Evolutionary conservation across 306 rosid genomes (phyloP), one percentile per base, ranked within the genome.

Genomic region (Ziziphus jujuba): DNA sequence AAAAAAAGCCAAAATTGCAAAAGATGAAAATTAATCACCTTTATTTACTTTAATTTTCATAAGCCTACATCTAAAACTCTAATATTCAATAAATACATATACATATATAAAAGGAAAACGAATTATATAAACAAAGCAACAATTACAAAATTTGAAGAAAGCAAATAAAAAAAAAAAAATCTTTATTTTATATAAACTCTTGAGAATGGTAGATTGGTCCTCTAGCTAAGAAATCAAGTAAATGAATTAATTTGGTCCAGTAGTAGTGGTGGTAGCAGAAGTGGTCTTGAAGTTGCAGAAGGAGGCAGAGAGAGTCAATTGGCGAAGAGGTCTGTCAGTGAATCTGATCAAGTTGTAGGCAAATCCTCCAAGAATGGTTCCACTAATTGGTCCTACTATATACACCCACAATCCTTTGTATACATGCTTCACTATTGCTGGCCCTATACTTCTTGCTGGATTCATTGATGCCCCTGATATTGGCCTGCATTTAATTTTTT

Each of bases 401-500:
- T 78, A 78, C 51, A 67, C 69, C 82, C 82, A 78, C 5, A 78
- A 43, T 22, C 78, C 78, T 72, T 72, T 72, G 43, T 64, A 78
- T 9, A 47, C 58, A 22, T 50, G 66, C 56, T 48, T 73, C 56
- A 85, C 66, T 40, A 90, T 3, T 1, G 96, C 91, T 0, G 95
- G 96, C 51, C 95, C 95, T 51, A 87, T 31, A 63, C 85, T 90
- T 78, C 96, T 76, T 0, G 91, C 88, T 36, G 96, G 96, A 75
- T 90, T 85, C 96, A 90, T 83, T 0, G 91, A 90, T 0, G 78
- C 96, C 59, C 95, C 96, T 20, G 85, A 77, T 16, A 90, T 61
- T 0, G 85, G 87, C 61, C 96, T 78, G 59, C 16, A 63, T 34
- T n/a, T n/a, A n/a, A n/a, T n/a, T n/a, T n/a, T n/a, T n/a, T n/a